phyloP scores from a whole-genome alignment of 805 yeast species.

The Wickerhamomyces bovis region DNA sequence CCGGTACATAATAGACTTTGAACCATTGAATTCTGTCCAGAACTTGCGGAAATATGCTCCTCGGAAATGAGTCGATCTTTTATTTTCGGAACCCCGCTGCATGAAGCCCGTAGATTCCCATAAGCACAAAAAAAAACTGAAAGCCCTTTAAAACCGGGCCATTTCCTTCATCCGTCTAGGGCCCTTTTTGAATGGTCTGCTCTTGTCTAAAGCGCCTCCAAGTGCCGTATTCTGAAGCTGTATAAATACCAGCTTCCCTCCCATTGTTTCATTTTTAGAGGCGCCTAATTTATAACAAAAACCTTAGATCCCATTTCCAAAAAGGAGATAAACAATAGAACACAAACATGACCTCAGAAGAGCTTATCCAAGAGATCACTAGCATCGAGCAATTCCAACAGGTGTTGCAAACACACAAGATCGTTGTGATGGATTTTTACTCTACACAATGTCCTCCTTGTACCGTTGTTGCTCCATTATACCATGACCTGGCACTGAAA shows the following conservation, averaged over 20 bases:
- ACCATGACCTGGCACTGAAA: slow-evolving; percentile 11
- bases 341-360: slow-evolving; percentile 1
- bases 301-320: neutral
- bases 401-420: slow-evolving; percentile 7
- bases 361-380: slow-evolving; percentile 11
- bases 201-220: too few species aligned
- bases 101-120: neutral
- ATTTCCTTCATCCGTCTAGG: neutral
- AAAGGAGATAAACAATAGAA: neutral
- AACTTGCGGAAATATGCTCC: neutral
- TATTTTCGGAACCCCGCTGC: neutral
- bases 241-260: too few species aligned
- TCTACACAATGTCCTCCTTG: slow-evolving; percentile 23
- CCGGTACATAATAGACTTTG: neutral
- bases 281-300: neutral
- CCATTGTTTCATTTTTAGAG: neutral
- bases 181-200: too few species aligned
- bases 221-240: too few species aligned
- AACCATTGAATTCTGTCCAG: neutral
- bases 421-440: slow-evolving; percentile 21
- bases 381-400: slow-evolving; percentile 10
- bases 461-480: slow-evolving; percentile 22
- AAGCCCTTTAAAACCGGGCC: too few species aligned
- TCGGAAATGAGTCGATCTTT: neutral
- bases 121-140: neutral